A percentile compares a stretch with the other conserved stretches of the same genome.
phyloP scores from a whole-genome alignment of 495 filamentous ascomycete species.

The Penicillium pancosmium region DNA sequence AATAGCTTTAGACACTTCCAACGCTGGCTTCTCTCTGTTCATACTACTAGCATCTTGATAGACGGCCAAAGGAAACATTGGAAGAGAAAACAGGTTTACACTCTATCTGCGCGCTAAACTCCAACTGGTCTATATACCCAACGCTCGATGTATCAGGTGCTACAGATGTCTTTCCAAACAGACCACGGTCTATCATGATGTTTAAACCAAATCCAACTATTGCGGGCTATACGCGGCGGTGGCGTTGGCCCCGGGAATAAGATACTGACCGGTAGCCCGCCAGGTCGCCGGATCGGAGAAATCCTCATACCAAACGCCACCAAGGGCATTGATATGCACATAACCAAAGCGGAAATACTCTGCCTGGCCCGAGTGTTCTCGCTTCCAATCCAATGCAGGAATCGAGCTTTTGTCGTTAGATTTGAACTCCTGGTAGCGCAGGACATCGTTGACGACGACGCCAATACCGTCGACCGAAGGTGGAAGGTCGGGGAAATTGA shows the following conservation, averaged over 20 bases:
- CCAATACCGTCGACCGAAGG: constrained; percentile 56
- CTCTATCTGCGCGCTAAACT: not conserved
- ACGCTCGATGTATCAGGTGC: not conserved
- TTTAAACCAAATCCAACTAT: not conserved
- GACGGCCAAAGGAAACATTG: too few relatives aligned
- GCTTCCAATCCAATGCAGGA: constrained; percentile 49
- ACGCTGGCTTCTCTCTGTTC: too few relatives aligned
- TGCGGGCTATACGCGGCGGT: not conserved
- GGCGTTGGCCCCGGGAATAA: not conserved
- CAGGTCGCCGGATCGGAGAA: constrained; percentile 78
- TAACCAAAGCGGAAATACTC: constrained; percentile 86
- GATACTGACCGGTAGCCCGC: constrained; percentile 25
- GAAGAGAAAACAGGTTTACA: too few relatives aligned
- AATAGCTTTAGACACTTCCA: too few relatives aligned
- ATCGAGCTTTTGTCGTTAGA: constrained; percentile 35
- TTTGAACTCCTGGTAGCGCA: constrained; percentile 51
- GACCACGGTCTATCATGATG: not conserved
- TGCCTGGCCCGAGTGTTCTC: constrained; percentile 45
- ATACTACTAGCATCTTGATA: too few relatives aligned
- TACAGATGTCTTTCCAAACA: not conserved
- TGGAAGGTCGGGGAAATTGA: constrained; percentile 45
- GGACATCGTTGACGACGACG: constrained; percentile 62
- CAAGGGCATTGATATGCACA: constrained; percentile 52
- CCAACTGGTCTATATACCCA: not conserved
- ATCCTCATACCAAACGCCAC: constrained; percentile 66